Base-by-base conservation (phyloP, 2,329 filamentous ascomycete genomes). In the Hypoxylon sp. region DNA sequence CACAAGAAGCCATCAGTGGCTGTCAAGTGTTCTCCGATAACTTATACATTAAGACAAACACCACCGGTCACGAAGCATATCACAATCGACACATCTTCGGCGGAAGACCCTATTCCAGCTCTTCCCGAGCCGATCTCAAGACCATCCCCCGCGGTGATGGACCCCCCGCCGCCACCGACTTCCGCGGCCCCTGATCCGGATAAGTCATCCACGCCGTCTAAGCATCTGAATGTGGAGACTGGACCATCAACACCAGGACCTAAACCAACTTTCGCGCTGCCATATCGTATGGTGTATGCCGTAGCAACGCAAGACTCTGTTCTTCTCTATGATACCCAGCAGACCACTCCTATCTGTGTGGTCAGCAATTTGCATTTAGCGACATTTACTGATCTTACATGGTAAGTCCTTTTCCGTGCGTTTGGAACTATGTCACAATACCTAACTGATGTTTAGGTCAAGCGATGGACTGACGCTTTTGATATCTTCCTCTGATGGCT, bases 1-100 rank as follows among this genome's bases (percentile, higher is more conserved):
- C 94, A 98, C 79, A 99, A 97, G 82, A 99, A 99, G 78, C 95
- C 95, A 0, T 98, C 95, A 0, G 92, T 99, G 10, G 95, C 94
- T 1, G 92, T 99, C 62, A 92, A 92, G 74, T 99, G 95, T 76
- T 99, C 94, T 13, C 95, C 95, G 0, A 80, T 97, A 22, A 89
- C 92, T 70, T 99, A 98, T 78, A 92, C 89, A 0, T 81, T 96
- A 20, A 88, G 95, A 41, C 87, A 91, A 71, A 80, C 83, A 0
- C 79, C 85, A 0, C 88, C 89, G 8, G 79, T 85, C 3, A 97
- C 94, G 1, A 93, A 91, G 71, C 89, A 97, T 72, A 96, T 99
- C 70, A 97, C 93, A 0, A 93, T 99, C 65, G 95, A 99, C 78
- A 98, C 94, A 0, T 93, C 93, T 0, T 95, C 92, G 8, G 82